These are phyloP conservation scores for Fonsecaea pugnacius DNA, from an alignment of 2,329 filamentous ascomycete genomes.

Conservation along the genomic window DNA sequence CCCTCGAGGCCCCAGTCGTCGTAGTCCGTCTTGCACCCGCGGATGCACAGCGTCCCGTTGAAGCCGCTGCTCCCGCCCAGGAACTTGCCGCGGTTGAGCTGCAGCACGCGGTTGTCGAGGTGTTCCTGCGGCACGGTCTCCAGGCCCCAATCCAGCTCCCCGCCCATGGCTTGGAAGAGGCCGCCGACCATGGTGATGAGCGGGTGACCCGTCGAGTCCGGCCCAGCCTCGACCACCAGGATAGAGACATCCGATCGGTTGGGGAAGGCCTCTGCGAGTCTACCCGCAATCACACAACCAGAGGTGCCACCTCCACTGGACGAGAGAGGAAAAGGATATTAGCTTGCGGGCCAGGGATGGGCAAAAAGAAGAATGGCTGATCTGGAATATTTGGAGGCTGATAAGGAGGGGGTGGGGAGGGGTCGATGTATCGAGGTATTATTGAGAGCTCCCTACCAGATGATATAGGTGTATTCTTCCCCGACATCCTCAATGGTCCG, in stretches of 20 bases:
- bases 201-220: slow-evolving; percentile 49
- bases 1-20: slow-evolving; percentile 60
- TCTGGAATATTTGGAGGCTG: too few species aligned
- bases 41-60: slow-evolving; percentile 51
- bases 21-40: slow-evolving; percentile 50
- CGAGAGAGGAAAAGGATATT: not conserved
- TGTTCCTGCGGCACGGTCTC: slow-evolving; percentile 46
- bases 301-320: slow-evolving; percentile 48
- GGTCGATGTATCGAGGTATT: not conserved
- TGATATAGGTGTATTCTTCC: slow-evolving; percentile 34
- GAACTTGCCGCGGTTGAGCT: slow-evolving; percentile 49
- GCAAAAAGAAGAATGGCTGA: too few species aligned
- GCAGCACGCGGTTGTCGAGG: slow-evolving; percentile 45
- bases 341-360: too few species aligned
- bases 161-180: slow-evolving; percentile 50
- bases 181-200: slow-evolving; percentile 58
- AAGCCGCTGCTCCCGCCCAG: slow-evolving; percentile 50
- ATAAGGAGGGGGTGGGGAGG: not conserved
- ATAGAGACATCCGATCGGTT: slow-evolving; percentile 42
- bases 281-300: slow-evolving; percentile 54
- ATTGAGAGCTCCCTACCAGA: slow-evolving; percentile 27
- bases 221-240: slow-evolving; percentile 54
- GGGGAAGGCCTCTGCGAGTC: slow-evolving; percentile 49
- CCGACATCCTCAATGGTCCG: slow-evolving; percentile 2
- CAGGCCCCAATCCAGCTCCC: slow-evolving; percentile 52